Conservation (phyloP, 495 filamentous ascomycete species). For the Neurospora tetrasperma region DNA sequence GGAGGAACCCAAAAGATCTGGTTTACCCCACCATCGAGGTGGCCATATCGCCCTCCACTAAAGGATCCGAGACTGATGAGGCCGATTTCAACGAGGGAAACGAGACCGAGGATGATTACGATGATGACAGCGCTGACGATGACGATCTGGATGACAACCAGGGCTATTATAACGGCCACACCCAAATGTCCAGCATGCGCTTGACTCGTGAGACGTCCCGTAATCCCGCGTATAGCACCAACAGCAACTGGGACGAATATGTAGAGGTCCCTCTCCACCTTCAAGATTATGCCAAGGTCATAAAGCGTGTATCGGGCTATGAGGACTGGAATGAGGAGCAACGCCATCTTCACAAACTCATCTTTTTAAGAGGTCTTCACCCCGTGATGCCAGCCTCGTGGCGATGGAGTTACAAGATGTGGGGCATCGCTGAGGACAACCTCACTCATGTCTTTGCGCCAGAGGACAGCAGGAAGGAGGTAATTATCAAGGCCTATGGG, state of each 20-base stretch:
- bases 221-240: conserved; percentile 3
- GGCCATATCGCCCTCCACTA: background rate
- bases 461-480: conserved; percentile 13
- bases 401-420: conserved; percentile 21
- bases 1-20: background rate
- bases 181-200: background rate
- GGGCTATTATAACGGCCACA: background rate
- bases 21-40: background rate
- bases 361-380: conserved; percentile 21
- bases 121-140: conserved; percentile 1
- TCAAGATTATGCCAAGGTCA: conserved; percentile 9
- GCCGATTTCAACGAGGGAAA: background rate
- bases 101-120: background rate
- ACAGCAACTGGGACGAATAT: conserved; percentile 22
- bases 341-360: conserved; percentile 18
- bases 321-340: conserved; percentile 20
- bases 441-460: conserved; percentile 19
- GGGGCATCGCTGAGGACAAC: conserved; percentile 17
- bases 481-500: conserved; percentile 15
- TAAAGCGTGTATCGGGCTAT: conserved; percentile 14
- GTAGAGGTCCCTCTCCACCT: conserved; percentile 8
- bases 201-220: background rate
- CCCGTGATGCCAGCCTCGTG: conserved; percentile 25
- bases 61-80: conserved; percentile 1
- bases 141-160: background rate